These are phyloP conservation scores for Scalesia atractyloides DNA, from an alignment of 129 eudicot species.

Conservation along the genomic window DNA sequence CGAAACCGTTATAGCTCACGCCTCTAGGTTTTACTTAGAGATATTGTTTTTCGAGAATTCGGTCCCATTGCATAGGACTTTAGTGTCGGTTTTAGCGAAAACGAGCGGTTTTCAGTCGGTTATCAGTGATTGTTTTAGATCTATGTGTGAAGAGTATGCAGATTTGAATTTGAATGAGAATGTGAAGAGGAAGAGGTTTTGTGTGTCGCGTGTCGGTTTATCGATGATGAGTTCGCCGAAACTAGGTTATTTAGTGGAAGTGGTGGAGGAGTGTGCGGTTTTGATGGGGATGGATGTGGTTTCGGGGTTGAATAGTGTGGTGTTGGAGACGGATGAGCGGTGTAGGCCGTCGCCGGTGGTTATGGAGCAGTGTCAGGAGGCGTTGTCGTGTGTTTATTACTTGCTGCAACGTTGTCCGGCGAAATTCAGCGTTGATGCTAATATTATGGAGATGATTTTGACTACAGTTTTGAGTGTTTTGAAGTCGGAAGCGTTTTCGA, in stretches of 20 bases:
- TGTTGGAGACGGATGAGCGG: conserved; percentile 54
- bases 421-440: conserved; percentile 38
- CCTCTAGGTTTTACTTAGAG: conserved; percentile 67
- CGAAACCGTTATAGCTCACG: conserved; percentile 39
- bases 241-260: conserved; percentile 80
- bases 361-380: conserved; percentile 98
- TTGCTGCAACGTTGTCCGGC: conserved; percentile 84
- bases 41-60: conserved; percentile 83
- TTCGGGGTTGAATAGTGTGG: conserved; percentile 56
- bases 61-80: conserved; percentile 64
- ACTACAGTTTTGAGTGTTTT: conserved; percentile 50
- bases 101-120: conserved; percentile 40
- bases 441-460: conserved; percentile 60
- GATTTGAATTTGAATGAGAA: conserved; percentile 38
- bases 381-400: conserved; percentile 88
- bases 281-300: conserved; percentile 77
- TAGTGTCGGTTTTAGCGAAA: conserved; percentile 71
- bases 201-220: conserved; percentile 77
- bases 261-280: conserved; percentile 79
- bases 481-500: conserved; percentile 75
- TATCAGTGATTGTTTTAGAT: conserved; percentile 51
- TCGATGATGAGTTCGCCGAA: conserved; percentile 96
- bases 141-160: conserved; percentile 73
- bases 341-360: conserved; percentile 84
- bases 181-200: conserved; percentile 64